Percentiles rank a stretch among this genome's conserved stretches.
These are phyloP conservation scores for Teunomyces tritomae DNA, from an alignment of 805 yeast genomes.

Conservation along the genomic window DNA sequence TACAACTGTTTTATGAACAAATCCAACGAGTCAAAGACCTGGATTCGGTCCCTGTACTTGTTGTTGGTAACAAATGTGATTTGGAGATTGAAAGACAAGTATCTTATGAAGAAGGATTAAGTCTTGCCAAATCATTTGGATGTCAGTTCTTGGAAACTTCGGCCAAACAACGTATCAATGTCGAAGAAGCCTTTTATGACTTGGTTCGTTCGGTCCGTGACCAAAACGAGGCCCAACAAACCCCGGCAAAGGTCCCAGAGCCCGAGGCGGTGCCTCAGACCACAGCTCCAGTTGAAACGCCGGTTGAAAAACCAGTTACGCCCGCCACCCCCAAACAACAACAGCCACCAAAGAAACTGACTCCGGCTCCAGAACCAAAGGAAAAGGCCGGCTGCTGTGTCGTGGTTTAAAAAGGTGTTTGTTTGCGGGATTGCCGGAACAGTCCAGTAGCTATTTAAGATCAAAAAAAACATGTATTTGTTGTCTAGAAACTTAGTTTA, in stretches of 20 bases:
- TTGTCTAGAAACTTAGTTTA: conserved; percentile 49
- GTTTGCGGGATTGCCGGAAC: conserved; percentile 2
- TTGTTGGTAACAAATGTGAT: conserved; percentile 82
- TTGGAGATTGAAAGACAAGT: conserved; percentile 75
- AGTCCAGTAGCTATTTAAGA: not conserved
- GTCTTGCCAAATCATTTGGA: conserved; percentile 61
- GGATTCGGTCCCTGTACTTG: conserved; percentile 68
- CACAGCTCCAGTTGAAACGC: not conserved
- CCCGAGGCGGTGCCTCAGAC: conserved; percentile 4
- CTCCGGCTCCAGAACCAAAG: conserved; percentile 16
- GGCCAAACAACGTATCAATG: conserved; percentile 88
- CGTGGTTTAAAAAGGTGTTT: conserved; percentile 28
- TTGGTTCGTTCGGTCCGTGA: conserved; percentile 57
- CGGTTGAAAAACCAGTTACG: not conserved
- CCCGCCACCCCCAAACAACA: not conserved
- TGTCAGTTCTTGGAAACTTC: conserved; percentile 86
- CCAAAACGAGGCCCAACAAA: conserved; percentile 8
- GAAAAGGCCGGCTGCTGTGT: conserved; percentile 39
- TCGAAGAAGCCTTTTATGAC: conserved; percentile 77
- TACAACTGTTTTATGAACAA: conserved; percentile 74
- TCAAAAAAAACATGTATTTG: not conserved
- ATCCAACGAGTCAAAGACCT: conserved; percentile 75
- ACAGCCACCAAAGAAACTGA: not conserved
- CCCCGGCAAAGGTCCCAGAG: not conserved
- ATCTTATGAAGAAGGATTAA: conserved; percentile 58